Evolutionary conservation across 352 stramenopile species (phyloP).

Genomic region (Phytophthora pinifolia): DNA sequence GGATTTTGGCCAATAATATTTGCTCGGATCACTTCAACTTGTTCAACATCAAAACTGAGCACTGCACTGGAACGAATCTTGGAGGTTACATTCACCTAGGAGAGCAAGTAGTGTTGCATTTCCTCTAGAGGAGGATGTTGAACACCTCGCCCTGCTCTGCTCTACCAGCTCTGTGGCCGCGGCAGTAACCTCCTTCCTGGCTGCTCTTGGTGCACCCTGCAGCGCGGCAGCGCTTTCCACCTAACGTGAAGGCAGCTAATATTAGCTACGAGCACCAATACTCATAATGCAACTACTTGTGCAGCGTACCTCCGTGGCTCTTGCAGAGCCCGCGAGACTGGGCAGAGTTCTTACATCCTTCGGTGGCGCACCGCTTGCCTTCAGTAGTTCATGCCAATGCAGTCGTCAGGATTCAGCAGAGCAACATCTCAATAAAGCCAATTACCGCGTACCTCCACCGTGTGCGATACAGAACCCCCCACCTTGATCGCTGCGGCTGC

Average conservation of each 20-base stretch:
- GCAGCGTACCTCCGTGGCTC: conserved; percentile 72
- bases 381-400: neutral
- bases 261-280: conserved; percentile 4
- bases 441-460: conserved; percentile 47
- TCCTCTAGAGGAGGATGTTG: conserved; percentile 3
- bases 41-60: conserved; percentile 17
- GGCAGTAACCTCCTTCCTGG: conserved; percentile 69
- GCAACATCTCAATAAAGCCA: neutral
- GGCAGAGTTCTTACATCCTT: conserved; percentile 77
- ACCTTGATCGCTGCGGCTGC: conserved; percentile 80
- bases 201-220: conserved; percentile 70
- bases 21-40: conserved; percentile 28
- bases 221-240: conserved; percentile 62
- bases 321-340: conserved; percentile 86
- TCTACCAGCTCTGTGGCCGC: conserved; percentile 41
- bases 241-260: conserved; percentile 17
- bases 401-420: conserved; percentile 5
- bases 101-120: neutral
- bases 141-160: neutral
- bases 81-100: neutral
- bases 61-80: conserved; percentile 7
- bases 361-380: conserved; percentile 67
- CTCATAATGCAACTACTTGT: neutral
- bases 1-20: conserved; percentile 19
- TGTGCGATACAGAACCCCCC: conserved; percentile 83